These are phyloP conservation scores for Chrysoporthe deuterocubensis DNA, from an alignment of 2,329 filamentous ascomycete genomes.

Conservation along the genomic window DNA sequence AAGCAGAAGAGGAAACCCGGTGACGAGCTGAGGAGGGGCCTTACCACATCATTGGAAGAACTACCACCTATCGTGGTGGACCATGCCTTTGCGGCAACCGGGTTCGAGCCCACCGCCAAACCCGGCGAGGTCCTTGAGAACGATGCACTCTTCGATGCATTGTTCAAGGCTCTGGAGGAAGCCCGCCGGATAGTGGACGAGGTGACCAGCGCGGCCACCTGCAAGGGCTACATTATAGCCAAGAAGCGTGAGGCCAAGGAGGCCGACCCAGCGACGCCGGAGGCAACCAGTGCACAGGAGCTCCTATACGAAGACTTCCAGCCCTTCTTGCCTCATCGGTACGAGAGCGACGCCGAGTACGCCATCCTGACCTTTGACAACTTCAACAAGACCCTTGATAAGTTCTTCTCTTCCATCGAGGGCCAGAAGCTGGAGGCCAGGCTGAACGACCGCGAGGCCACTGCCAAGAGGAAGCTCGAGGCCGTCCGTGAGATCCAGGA, in stretches of 20 bases:
- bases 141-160: slow-evolving; percentile 64
- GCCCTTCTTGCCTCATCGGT: slow-evolving; percentile 83
- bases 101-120: slow-evolving; percentile 70
- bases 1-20: slow-evolving; percentile 74
- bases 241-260: slow-evolving; percentile 52
- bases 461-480: slow-evolving; percentile 82
- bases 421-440: slow-evolving; percentile 88
- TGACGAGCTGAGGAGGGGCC: slow-evolving; percentile 76
- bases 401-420: slow-evolving; percentile 96
- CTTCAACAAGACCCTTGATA: slow-evolving; percentile 93
- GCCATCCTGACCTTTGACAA: slow-evolving; percentile 77
- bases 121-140: slow-evolving; percentile 72
- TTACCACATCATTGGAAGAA: slow-evolving; percentile 85
- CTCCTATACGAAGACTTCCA: slow-evolving; percentile 94
- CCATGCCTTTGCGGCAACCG: slow-evolving; percentile 73
- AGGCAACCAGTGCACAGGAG: slow-evolving; percentile 47
- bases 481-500: slow-evolving; percentile 82
- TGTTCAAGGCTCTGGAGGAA: slow-evolving; percentile 71
- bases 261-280: slow-evolving; percentile 32
- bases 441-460: slow-evolving; percentile 78
- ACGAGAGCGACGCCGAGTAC: slow-evolving; percentile 67
- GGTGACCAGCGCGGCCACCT: slow-evolving; percentile 66
- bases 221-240: slow-evolving; percentile 88
- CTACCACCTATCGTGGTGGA: slow-evolving; percentile 87
- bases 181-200: slow-evolving; percentile 72